phyloP scores from a whole-genome alignment of 768 basidiomycete genomes.

The Termitomyces sp. region DNA sequence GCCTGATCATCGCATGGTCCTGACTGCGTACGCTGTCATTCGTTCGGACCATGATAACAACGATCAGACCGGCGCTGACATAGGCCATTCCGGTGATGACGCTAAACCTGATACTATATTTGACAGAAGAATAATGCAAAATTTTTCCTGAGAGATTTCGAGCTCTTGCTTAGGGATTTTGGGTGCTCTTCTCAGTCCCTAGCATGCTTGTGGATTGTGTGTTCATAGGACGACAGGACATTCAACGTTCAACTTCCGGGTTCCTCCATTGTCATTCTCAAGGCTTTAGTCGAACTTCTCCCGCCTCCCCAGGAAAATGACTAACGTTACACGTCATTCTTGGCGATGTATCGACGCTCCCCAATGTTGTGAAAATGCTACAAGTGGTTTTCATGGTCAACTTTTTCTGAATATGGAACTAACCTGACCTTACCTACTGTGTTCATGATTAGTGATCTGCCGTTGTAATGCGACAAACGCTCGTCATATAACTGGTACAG shows the following conservation, averaged over 20 bases:
- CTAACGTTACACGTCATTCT: neutral
- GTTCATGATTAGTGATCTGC: neutral
- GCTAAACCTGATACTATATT: neutral
- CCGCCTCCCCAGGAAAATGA: neutral
- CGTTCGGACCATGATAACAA: neutral
- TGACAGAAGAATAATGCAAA: neutral
- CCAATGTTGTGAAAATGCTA: neutral
- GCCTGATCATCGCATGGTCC: conserved; percentile 13
- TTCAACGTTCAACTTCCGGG: too few relatives aligned
- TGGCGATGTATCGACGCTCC: neutral
- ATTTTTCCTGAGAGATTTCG: neutral
- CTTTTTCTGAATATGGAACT: neutral
- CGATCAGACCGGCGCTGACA: neutral
- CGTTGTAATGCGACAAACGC: too few relatives aligned
- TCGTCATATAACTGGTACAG: neutral
- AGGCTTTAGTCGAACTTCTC: neutral
- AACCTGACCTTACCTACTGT: neutral
- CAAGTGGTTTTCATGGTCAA: neutral
- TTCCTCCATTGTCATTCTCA: neutral
- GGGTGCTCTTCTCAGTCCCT: neutral
- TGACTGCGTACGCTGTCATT: conserved; percentile 5
- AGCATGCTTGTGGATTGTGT: neutral
- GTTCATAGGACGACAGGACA: neutral
- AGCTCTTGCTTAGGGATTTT: neutral
- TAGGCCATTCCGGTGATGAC: neutral